phyloP scores from a whole-genome alignment of 495 filamentous ascomycete genomes.

The Hyaloscypha bicolor region DNA sequence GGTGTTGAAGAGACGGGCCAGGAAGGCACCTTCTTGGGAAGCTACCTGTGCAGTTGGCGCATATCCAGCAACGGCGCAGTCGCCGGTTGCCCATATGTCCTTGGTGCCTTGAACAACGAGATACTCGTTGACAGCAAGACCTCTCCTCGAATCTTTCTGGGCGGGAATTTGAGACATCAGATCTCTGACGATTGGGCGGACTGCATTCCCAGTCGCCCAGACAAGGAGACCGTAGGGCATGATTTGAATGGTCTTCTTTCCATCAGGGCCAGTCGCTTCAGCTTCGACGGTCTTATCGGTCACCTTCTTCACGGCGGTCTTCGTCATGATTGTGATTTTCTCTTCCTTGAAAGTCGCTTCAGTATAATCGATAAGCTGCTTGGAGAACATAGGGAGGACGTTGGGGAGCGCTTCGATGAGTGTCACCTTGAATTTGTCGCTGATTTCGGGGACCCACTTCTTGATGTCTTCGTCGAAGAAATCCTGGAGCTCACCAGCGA shows the following conservation, averaged over 20 bases:
- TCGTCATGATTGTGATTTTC: constrained; percentile 92
- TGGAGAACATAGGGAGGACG: constrained; percentile 97
- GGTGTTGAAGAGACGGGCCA: constrained; percentile 95
- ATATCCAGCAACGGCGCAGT: constrained; percentile 90
- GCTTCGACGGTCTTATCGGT: constrained; percentile 94
- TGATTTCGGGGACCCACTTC: constrained; percentile 97
- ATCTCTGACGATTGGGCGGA: constrained; percentile 85
- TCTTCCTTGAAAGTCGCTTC: constrained; percentile 99
- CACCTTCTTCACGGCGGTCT: constrained; percentile 98
- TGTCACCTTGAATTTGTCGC: constrained; percentile 92
- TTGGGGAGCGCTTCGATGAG: constrained; percentile 98
- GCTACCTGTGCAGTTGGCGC: constrained; percentile 98
- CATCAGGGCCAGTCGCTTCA: constrained; percentile 82
- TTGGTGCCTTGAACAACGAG: constrained; percentile 96
- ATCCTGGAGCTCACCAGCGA: constrained; percentile 96
- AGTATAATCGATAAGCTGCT: constrained; percentile 98
- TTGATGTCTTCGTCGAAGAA: constrained; percentile 97
- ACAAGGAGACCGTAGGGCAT: constrained; percentile 96
- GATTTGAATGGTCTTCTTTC: constrained; percentile 74
- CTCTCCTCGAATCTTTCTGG: constrained; percentile 92
- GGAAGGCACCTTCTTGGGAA: constrained; percentile 91
- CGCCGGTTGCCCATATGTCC: constrained; percentile 83
- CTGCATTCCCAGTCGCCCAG: constrained; percentile 97
- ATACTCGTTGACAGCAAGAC: constrained; percentile 96
- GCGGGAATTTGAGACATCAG: constrained; percentile 91